Conservation (phyloP, 306 rosid genomes). For the Quercus gilva region DNA sequence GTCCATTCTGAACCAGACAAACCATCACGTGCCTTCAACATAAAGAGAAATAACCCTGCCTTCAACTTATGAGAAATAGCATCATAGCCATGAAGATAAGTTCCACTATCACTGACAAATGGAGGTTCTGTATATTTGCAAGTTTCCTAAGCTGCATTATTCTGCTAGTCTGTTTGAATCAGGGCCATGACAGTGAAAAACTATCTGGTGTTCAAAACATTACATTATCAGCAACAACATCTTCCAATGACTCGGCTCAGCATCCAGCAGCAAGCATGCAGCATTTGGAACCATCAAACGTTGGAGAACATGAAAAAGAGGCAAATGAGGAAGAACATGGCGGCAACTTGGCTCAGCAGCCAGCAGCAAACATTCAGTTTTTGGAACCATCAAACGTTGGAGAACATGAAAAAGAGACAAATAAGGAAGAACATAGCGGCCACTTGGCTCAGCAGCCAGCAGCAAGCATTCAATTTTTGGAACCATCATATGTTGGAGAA, state of each 20-base stretch:
- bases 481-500: too few relatives aligned
- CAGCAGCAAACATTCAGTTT: neutral
- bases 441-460: too few relatives aligned
- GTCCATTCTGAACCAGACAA: too few relatives aligned
- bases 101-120: conserved; percentile 18
- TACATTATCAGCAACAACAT: neutral
- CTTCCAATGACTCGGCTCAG: neutral
- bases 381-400: neutral
- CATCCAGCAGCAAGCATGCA: neutral
- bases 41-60: too few relatives aligned
- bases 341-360: neutral
- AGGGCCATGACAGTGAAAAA: neutral
- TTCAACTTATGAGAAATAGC: neutral
- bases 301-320: neutral
- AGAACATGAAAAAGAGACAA: neutral
- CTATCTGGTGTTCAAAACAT: neutral
- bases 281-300: neutral
- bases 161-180: conserved; percentile 23
- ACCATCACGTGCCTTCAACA: too few relatives aligned
- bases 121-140: conserved; percentile 30
- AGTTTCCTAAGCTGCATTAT: conserved; percentile 24
- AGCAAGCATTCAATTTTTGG: too few relatives aligned
- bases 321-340: too few relatives aligned
- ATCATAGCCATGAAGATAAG: conserved; percentile 23
- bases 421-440: too few relatives aligned